Evolutionary conservation across 306 rosid genomes (phyloP).

Genomic region (Notholithocarpus densiflorus): DNA sequence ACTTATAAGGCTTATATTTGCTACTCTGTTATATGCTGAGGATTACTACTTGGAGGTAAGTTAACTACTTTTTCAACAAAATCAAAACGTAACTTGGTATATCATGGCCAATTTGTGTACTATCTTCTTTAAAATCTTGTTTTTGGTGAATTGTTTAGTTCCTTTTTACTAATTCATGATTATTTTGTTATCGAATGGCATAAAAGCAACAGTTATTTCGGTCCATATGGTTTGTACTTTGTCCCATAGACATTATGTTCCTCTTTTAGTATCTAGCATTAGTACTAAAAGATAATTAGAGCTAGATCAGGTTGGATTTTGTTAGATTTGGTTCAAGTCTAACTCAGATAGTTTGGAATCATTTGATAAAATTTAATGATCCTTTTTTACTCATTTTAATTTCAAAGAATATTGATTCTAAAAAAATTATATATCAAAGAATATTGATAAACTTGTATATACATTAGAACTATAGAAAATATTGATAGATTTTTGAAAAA

Average conservation of each 20-base stretch:
- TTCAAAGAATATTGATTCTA: background rate
- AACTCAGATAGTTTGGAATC: background rate
- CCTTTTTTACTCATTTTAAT: background rate
- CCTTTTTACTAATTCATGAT: too few species aligned
- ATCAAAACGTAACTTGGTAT: too few species aligned
- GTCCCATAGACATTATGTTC: background rate
- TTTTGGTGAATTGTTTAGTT: background rate
- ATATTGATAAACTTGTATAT: too few species aligned
- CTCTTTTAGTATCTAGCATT: background rate
- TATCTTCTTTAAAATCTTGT: background rate
- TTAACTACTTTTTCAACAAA: too few species aligned
- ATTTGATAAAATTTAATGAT: background rate
- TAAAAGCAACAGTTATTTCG: background rate
- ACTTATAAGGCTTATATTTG: constrained; percentile 38
- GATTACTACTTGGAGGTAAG: constrained; percentile 35
- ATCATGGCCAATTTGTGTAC: background rate
- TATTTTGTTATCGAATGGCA: background rate
- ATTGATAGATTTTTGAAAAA: background rate
- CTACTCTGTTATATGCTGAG: constrained; percentile 37
- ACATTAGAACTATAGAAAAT: too few species aligned
- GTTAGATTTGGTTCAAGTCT: background rate
- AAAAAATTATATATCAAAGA: too few species aligned
- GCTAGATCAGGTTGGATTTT: background rate
- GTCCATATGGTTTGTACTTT: background rate
- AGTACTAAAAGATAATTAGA: background rate